Base-by-base conservation (phyloP, 2,329 filamentous ascomycete genomes). In the Coniochaeta ligniaria region DNA sequence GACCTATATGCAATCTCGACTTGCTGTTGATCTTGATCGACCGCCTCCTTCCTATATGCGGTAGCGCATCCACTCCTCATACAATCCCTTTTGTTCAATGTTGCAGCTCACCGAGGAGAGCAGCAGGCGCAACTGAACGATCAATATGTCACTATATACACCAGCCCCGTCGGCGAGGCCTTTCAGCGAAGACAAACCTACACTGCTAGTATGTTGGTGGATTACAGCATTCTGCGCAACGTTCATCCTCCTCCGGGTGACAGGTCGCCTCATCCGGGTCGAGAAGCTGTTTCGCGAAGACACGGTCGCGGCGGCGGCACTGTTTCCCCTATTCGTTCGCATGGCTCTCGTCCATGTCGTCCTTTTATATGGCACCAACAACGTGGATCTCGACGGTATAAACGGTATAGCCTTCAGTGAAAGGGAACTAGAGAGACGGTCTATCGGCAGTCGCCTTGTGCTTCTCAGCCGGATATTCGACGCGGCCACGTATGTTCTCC, bases 151-250 rank as follows among this genome's bases (percentile, higher is more conserved):
- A 47, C 73, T 88, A 68, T 88, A 88, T 69, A 80, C 83, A 0
- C 69, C 76, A 26, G 76, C 83, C 57, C 83, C 83, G 60, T 69
- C 73, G 52, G 71, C 78, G 57, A 76, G 78, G 65, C 71, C 75
- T 41, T 78, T 78, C 68, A 71, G 75, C 58, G 72, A 81, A 38
- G 88, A 95, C 76, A 95, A 96, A 72, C 91, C 95, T 11, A 96
- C 92, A 0, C 79, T 98, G 50, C 82, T 98, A 64, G 92, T 96
- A 66, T 95, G 90, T 72, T 98, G 93, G 93, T 98, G 94, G 93
- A 91, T 89, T 63, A 94, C 92, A 16, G 79, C 85, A 6, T 92
- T 95, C 72, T 90, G 92, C 63, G 80, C 92, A 41, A 83, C 87
- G 64, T 91, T 97, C 70, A 96, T 99, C 65, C 72, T 93, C 33